Evolutionary conservation across 495 filamentous ascomycete species (phyloP).

Genomic region (Aspergillus homomorphus): DNA sequence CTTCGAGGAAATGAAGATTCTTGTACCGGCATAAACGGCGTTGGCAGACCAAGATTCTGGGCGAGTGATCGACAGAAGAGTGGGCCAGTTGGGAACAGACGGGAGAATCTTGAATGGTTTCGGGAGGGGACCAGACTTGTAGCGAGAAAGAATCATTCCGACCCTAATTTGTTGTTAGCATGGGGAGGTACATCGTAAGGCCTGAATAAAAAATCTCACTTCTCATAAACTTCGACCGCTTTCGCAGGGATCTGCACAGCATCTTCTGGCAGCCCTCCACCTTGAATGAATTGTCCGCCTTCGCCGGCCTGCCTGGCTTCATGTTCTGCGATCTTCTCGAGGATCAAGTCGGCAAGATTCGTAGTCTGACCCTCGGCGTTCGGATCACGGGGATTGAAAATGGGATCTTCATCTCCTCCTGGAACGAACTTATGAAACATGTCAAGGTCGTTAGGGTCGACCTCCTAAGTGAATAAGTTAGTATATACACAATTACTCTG

Average conservation of each 20-base stretch:
- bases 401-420: conserved; percentile 47
- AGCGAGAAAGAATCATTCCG: conserved; percentile 82
- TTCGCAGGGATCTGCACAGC: conserved; percentile 86
- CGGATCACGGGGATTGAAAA: conserved; percentile 46
- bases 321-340: conserved; percentile 89
- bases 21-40: conserved; percentile 79
- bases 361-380: conserved; percentile 55
- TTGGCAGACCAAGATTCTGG: conserved; percentile 88
- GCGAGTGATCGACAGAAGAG: conserved; percentile 74
- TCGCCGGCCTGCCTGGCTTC: conserved; percentile 63
- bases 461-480: conserved; percentile 49
- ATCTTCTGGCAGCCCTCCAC: conserved; percentile 60
- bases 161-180: conserved; percentile 53
- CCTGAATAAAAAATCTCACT: conserved; percentile 49
- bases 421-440: conserved; percentile 87
- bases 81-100: conserved; percentile 84
- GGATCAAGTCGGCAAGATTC: conserved; percentile 86
- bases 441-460: conserved; percentile 85
- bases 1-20: conserved; percentile 81
- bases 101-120: conserved; percentile 98
- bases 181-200: background rate
- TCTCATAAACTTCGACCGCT: conserved; percentile 88
- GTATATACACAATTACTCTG: background rate
- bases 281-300: conserved; percentile 39
- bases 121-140: conserved; percentile 90